These are phyloP conservation scores for Annulohypoxylon nitens DNA, from an alignment of 495 filamentous ascomycete genomes.

Conservation along the genomic window DNA sequence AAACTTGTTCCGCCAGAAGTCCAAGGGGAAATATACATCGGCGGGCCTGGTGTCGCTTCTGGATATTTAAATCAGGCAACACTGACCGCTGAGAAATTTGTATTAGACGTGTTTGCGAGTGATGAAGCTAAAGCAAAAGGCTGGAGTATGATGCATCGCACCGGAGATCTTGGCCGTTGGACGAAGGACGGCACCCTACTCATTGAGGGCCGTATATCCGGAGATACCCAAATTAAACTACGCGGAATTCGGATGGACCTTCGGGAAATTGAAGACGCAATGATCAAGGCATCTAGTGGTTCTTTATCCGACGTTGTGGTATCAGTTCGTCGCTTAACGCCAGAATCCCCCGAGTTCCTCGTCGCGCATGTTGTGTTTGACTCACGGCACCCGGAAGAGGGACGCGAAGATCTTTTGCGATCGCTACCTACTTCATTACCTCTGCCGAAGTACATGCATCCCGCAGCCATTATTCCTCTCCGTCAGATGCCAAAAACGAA, in stretches of 20 bases:
- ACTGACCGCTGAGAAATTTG: constrained; percentile 51
- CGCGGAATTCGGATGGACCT: constrained; percentile 67
- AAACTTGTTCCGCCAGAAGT: constrained; percentile 56
- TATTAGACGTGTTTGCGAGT: constrained; percentile 50
- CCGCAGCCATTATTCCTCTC: constrained; percentile 54
- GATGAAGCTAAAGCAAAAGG: constrained; percentile 38
- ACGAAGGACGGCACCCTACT: constrained; percentile 55
- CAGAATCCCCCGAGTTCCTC: constrained; percentile 44
- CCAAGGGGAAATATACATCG: constrained; percentile 56
- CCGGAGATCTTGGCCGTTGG: constrained; percentile 57
- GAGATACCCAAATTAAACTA: constrained; percentile 66
- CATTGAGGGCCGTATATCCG: constrained; percentile 57
- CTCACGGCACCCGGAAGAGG: not conserved
- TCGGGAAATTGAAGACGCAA: constrained; percentile 59
- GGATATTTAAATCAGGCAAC: constrained; percentile 51
- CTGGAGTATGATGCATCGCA: constrained; percentile 57
- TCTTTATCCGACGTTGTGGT: constrained; percentile 54
- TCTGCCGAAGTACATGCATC: constrained; percentile 64
- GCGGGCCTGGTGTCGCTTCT: constrained; percentile 50
- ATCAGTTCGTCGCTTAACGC: constrained; percentile 22
- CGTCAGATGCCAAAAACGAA: constrained; percentile 57
- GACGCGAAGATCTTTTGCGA: constrained; percentile 3
- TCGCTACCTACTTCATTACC: constrained; percentile 41
- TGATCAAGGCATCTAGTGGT: constrained; percentile 49
- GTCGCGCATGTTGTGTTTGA: constrained; percentile 54